Conservation (phyloP, 2,329 filamentous ascomycete species). For the Aspergillus clavatus region DNA sequence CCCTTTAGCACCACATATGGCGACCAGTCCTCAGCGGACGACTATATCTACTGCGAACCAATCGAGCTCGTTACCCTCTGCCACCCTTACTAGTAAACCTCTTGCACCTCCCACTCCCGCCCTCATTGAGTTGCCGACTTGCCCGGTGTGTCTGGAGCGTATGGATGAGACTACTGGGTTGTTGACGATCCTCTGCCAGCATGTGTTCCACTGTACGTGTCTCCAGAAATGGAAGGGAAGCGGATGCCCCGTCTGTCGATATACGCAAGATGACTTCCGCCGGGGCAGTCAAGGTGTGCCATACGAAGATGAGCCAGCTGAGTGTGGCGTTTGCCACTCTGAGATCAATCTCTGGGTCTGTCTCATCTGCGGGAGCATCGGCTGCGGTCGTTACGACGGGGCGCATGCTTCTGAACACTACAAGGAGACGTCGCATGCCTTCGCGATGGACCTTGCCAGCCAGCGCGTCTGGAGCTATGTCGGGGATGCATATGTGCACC, state of each 20-base stretch:
- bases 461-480: constrained; percentile 98
- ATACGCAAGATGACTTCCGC: constrained; percentile 62
- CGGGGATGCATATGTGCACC: constrained; percentile 91
- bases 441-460: constrained; percentile 85
- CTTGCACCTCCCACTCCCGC: constrained; percentile 73
- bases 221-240: constrained; percentile 93
- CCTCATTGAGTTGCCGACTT: constrained; percentile 87
- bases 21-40: constrained; percentile 21
- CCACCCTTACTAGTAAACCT: constrained; percentile 55
- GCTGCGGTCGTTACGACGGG: constrained; percentile 89
- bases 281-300: constrained; percentile 44
- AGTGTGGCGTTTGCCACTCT: constrained; percentile 77
- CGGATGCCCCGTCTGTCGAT: constrained; percentile 90
- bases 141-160: constrained; percentile 89
- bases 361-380: constrained; percentile 85
- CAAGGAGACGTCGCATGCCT: constrained; percentile 83
- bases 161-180: constrained; percentile 98
- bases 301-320: constrained; percentile 51
- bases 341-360: constrained; percentile 89
- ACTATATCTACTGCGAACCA: constrained; percentile 24
- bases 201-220: constrained; percentile 96
- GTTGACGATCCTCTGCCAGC: constrained; percentile 92
- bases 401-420: constrained; percentile 93
- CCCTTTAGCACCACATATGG: constrained; percentile 49
- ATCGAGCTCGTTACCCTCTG: constrained; percentile 32